A percentile compares a stretch with the other conserved stretches of the same genome.
Evolutionary conservation across 1,139 yeast species (phyloP).

Genomic region (Hemisphaericaspora xylanilytica): DNA sequence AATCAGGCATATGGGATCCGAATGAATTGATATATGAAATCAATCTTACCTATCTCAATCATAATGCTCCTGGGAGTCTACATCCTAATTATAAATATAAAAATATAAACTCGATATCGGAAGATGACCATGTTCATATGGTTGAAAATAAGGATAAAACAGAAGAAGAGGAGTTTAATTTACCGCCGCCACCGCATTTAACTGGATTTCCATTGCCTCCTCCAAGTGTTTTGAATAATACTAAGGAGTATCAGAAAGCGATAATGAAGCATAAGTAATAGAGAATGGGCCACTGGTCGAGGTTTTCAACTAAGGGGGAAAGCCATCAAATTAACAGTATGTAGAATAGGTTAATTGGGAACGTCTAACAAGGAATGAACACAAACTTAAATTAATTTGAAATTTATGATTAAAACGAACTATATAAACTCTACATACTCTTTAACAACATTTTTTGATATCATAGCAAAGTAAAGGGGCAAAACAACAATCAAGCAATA

Average conservation of each 20-base stretch:
- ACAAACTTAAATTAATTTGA: too few relatives aligned
- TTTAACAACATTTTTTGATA: background rate
- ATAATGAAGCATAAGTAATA: slow-evolving; percentile 14
- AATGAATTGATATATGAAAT: slow-evolving; percentile 41
- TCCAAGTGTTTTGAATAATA: slow-evolving; percentile 28
- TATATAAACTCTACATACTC: slow-evolving; percentile 7
- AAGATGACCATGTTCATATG: slow-evolving; percentile 12
- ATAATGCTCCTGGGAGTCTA: slow-evolving; percentile 45
- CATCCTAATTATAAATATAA: slow-evolving; percentile 9
- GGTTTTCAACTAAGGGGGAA: too few relatives aligned
- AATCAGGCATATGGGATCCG: slow-evolving; percentile 45
- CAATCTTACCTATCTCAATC: slow-evolving; percentile 35
- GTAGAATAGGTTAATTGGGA: slow-evolving; percentile 1
- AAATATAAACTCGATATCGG: slow-evolving; percentile 3
- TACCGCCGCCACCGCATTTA: slow-evolving; percentile 38
- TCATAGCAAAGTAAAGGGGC: background rate
- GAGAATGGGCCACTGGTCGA: background rate
- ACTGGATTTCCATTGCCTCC: slow-evolving; percentile 36
- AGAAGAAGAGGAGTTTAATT: slow-evolving; percentile 18
- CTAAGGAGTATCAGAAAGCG: slow-evolving; percentile 21
- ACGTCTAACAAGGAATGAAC: too few relatives aligned
- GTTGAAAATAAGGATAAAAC: slow-evolving; percentile 17
- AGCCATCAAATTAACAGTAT: too few relatives aligned
- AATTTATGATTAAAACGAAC: too few relatives aligned
- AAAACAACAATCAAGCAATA: background rate